Evolutionary conservation across 2,329 filamentous ascomycete genomes (phyloP).

Genomic region (Fulvia fulva): DNA sequence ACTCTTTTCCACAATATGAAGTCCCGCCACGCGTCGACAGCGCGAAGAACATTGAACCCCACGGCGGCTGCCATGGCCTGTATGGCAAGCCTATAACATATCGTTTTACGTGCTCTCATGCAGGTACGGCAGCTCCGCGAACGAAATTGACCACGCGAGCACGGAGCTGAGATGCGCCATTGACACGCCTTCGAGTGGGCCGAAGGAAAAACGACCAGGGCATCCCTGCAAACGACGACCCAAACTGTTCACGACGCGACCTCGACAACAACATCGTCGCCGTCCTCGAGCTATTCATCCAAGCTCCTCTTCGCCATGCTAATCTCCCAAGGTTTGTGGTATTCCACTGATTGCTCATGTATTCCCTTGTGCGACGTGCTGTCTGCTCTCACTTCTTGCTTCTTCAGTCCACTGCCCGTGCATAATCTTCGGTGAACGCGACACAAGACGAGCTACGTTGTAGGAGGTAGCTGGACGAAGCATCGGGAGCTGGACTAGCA

Average conservation of each 20-base stretch:
- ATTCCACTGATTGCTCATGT: conserved; percentile 2
- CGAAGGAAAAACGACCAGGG: background rate
- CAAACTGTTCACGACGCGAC: conserved; percentile 6
- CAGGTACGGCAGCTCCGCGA: background rate
- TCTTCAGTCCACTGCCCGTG: conserved; percentile 3
- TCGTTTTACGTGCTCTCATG: background rate
- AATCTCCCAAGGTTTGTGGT: conserved; percentile 15
- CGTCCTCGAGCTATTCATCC: background rate
- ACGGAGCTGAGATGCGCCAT: background rate
- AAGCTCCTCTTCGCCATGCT: background rate
- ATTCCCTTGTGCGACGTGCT: background rate
- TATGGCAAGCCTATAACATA: too few species aligned
- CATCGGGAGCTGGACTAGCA: background rate
- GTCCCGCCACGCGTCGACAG: too few species aligned
- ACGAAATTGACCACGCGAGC: background rate
- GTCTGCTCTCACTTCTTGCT: background rate
- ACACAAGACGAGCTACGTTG: conserved; percentile 2
- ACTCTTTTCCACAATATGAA: too few species aligned
- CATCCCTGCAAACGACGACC: background rate
- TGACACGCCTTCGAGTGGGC: background rate
- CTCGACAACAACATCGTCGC: background rate
- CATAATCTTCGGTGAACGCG: conserved; percentile 1
- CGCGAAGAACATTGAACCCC: too few species aligned
- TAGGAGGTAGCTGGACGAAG: too few species aligned
- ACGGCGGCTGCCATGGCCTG: too few species aligned